Evolutionary conservation across 2,329 filamentous ascomycete genomes (phyloP), one percentile per base, ranked within the genome.

Genomic region (Colletotrichum acutatum): DNA sequence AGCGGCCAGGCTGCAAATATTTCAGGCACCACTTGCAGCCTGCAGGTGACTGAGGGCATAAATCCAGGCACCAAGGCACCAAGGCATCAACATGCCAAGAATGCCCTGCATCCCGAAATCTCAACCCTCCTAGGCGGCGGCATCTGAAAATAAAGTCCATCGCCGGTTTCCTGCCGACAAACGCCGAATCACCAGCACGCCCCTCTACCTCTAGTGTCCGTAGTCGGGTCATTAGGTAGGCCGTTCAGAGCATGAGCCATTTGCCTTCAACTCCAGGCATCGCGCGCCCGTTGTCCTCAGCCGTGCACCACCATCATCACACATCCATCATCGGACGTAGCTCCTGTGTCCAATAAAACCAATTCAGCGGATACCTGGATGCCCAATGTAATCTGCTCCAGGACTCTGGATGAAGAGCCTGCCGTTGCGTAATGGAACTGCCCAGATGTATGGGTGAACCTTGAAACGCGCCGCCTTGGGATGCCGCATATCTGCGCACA

Each of bases 381-480:
- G 56, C 24, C 53, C 32, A 49, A 49, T 9, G 30, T 58, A 28
- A 7, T 49, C 49, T 6, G 49, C 26, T n/a, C 59, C 59, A n/a
- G 34, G 28, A 52, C 53, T 22, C 34, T 34, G 54, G 64, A 66
- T 52, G 26, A 24, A 52, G 54, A 24, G 19, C 46, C 52, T 28
- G 37, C 37, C 5, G 26, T 42, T 58, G 54, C 37, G 28, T 24
- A 46, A 49, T 24, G 34, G 59, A 46, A 6, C 59, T 28, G 9
- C 28, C 46, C 49, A 53, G 11, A 54, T 46, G 57, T 46, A 68
- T 59, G 54, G 34, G 34, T 34, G 53, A 66, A 24, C 64, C 54
- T 52, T 26, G 54, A 37, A 32, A 6, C n/a, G 9, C 11, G 14
- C 34, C 32, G 28, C n/a, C 14, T 32, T 52, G 34, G 60, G 26